Evolutionary conservation across 1,139 yeast species (phyloP), one percentile per base, ranked within the genome.

Genomic region (Suhomyces bolitotheri): DNA sequence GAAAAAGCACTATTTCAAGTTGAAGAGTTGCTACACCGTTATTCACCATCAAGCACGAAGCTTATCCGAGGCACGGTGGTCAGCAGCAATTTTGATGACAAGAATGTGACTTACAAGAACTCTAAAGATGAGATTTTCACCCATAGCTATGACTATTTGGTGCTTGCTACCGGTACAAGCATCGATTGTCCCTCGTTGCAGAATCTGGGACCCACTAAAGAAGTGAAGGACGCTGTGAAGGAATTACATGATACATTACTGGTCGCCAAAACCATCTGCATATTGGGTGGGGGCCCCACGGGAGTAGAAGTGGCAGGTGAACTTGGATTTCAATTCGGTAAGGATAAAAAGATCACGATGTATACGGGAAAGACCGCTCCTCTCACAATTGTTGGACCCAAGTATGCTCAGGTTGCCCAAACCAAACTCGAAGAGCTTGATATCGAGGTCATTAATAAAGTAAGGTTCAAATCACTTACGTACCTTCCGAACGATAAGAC

Each of bases 241-340:
- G 33, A 42, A 9, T 41, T 57, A 17, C 30, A 47, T 4, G 22
- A 38, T 4, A 26, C 41, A 11, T 43, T 62, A 14, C 49, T 52
- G 32, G 4, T 33, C 2, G 58, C 67, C 7, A 39, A 49, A 13
- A 36, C 41, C 5, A 55, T 67, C 23, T 69, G 67, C 2, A 49
- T 67, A 4, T 39, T 66, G 21, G 73, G 73, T 2, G 73, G 67
- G 16, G 73, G 73, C 4, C 45, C 64, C 8, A 62, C 72, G 5
- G 73, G 72, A 10, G 67, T 64, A 13, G 73, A 67, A 44, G 41
- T 54, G 5, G 62, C 66, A 5, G 69, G 66, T 4, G 73, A 66
- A 38, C 45, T 66, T 16, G 67, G 58, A 4, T 41, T 36, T 14
- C 39, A 38, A 16, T 58, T 40, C 30, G 41, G 49, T 2, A 42